These are phyloP conservation scores for Entomortierella lignicola DNA, from an alignment of 192 early-diverging fungal species.

Conservation along the genomic window DNA sequence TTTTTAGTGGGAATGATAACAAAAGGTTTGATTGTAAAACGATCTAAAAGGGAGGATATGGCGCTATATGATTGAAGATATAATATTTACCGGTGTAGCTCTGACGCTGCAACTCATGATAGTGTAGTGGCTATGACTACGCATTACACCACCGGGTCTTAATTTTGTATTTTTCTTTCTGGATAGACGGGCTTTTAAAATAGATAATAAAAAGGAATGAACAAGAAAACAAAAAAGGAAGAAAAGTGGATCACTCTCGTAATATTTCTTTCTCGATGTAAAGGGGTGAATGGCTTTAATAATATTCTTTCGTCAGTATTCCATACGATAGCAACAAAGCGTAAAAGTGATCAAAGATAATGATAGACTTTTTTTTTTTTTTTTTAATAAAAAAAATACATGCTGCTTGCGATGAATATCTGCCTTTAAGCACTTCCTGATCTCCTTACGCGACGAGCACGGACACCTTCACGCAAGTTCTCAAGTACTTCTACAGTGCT, in stretches of 20 bases:
- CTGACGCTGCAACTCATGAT: no score
- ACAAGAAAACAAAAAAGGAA: background rate
- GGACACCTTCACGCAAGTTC: constrained; percentile 77
- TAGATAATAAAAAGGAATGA: background rate
- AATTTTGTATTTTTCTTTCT: no score
- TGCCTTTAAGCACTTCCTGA: constrained; percentile 27
- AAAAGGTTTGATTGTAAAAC: no score
- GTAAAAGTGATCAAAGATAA: no score
- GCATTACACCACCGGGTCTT: no score
- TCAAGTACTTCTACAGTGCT: constrained; percentile 85
- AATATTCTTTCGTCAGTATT: background rate
- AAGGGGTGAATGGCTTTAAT: background rate
- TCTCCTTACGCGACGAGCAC: constrained; percentile 65
- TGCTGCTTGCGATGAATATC: background rate
- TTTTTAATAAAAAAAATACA: background rate
- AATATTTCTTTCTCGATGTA: background rate
- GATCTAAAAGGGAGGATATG: no score
- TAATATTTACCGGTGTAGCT: no score
- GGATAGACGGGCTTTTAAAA: no score
- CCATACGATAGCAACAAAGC: no score
- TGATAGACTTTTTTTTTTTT: background rate
- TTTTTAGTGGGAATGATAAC: background rate
- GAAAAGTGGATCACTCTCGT: background rate
- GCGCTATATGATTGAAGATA: no score
- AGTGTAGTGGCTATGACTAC: no score